phyloP scores from a whole-genome alignment of 306 rosid species.

The Castanea sativa region DNA sequence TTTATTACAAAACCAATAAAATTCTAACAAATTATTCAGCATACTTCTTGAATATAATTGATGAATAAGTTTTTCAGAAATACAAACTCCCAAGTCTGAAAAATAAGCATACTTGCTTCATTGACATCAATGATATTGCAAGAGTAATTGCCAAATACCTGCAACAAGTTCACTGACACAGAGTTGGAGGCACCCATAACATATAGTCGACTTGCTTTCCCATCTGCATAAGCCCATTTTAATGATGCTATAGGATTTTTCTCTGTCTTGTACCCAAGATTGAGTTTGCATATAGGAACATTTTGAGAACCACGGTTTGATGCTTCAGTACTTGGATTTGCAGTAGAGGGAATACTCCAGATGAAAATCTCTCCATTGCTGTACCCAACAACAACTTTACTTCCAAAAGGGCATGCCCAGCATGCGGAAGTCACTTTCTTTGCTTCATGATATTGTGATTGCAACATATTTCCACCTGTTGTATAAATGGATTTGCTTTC shows the following conservation, averaged over 20 bases:
- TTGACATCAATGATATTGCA: not conserved
- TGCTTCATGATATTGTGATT: conserved; percentile 49
- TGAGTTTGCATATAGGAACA: conserved; percentile 66
- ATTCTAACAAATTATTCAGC: not conserved
- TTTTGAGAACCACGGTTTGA: conserved; percentile 36
- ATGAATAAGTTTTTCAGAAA: not conserved
- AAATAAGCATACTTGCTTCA: conserved; percentile 2
- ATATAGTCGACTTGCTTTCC: conserved; percentile 72
- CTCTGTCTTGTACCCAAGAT: conserved; percentile 80
- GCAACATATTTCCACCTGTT: conserved; percentile 55
- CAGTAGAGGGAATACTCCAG: conserved; percentile 64
- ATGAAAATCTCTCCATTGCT: conserved; percentile 76
- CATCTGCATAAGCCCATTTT: conserved; percentile 76
- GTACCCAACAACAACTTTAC: conserved; percentile 80
- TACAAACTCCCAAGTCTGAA: not conserved
- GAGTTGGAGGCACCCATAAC: conserved; percentile 64
- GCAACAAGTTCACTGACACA: conserved; percentile 52
- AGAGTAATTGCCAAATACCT: conserved; percentile 43
- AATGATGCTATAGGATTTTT: conserved; percentile 60
- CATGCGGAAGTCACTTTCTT: conserved; percentile 82
- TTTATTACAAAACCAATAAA: not conserved
- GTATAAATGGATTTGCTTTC: conserved; percentile 62
- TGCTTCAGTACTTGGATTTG: conserved; percentile 29
- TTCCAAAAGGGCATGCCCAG: conserved; percentile 88
- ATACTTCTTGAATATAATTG: not conserved